Conservation (phyloP, 2,329 filamentous ascomycete genomes). For the Fusarium veterinarium region DNA sequence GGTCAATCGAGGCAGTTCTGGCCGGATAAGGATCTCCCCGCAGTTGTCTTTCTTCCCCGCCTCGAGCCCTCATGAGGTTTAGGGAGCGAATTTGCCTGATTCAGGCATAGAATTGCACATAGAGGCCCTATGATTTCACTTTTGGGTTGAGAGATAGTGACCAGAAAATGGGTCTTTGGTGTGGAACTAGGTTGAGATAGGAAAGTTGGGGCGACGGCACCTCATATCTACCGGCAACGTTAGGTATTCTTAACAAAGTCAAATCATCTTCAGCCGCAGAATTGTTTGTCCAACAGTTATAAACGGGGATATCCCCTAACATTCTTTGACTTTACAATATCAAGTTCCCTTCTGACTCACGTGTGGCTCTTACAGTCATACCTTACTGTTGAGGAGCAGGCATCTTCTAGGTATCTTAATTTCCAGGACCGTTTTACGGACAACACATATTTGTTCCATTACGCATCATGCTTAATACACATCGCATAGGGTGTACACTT, state of each 20-base stretch:
- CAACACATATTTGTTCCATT: not conserved
- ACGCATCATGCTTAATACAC: not conserved
- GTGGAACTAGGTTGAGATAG: conserved; percentile 36
- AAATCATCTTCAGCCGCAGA: not conserved
- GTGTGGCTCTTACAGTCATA: not conserved
- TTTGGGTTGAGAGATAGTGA: conserved; percentile 4
- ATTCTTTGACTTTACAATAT: not conserved
- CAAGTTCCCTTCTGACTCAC: not conserved
- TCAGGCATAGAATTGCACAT: conserved; percentile 24
- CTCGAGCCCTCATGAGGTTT: conserved; percentile 6
- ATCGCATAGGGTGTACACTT: not conserved
- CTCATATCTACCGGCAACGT: not conserved
- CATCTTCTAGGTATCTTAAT: not conserved
- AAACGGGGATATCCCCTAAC: not conserved
- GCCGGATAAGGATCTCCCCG: conserved; percentile 15
- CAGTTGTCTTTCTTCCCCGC: conserved; percentile 19
- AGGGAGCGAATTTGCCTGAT: conserved; percentile 24
- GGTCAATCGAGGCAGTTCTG: conserved; percentile 2
- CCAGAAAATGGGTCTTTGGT: conserved; percentile 11
- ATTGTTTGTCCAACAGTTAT: not conserved
- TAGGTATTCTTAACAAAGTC: not conserved
- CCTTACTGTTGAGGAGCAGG: not conserved
- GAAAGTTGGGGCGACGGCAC: conserved; percentile 36
- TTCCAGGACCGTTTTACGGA: not conserved
- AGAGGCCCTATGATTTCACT: not conserved